Conservation (phyloP, 257 asterid species). For the Paraleonurus japonicus region DNA sequence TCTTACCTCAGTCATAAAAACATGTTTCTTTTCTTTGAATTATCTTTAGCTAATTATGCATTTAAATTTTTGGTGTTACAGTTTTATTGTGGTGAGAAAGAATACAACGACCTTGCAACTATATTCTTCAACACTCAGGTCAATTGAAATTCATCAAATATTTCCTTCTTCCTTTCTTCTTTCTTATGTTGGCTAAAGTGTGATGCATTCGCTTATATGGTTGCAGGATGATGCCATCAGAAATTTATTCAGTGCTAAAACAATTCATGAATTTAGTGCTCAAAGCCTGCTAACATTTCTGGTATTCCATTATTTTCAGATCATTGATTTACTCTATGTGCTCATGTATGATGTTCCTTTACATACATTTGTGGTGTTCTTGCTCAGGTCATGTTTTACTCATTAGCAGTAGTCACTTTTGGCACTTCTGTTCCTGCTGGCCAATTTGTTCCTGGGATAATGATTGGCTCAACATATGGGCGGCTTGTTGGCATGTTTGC, state of each 20-base stretch:
- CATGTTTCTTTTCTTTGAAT: slow-evolving; percentile 5
- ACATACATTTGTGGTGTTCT: slow-evolving; percentile 19
- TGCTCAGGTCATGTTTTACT: slow-evolving; percentile 88
- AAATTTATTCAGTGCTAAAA: slow-evolving; percentile 95
- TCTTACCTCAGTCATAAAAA: slow-evolving; percentile 5
- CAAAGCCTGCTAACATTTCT: slow-evolving; percentile 85
- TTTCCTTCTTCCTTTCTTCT: not conserved
- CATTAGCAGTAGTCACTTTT: slow-evolving; percentile 91
- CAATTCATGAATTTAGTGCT: slow-evolving; percentile 93
- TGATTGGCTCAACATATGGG: slow-evolving; percentile 98
- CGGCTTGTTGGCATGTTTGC: slow-evolving; percentile 99
- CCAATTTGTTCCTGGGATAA: slow-evolving; percentile 96
- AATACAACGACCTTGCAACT: slow-evolving; percentile 97
- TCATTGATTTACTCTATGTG: slow-evolving; percentile 11
- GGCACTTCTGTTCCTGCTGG: slow-evolving; percentile 99
- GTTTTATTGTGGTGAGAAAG: slow-evolving; percentile 82
- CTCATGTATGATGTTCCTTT: slow-evolving; percentile 11
- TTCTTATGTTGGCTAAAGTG: slow-evolving; percentile 16
- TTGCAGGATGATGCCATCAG: slow-evolving; percentile 99
- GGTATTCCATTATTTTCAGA: slow-evolving; percentile 43
- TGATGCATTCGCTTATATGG: slow-evolving; percentile 26
- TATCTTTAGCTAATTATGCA: slow-evolving; percentile 21
- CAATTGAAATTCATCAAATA: slow-evolving; percentile 17
- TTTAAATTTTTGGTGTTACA: slow-evolving; percentile 34
- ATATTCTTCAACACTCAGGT: slow-evolving; percentile 99